These are phyloP conservation scores for Xylaria bambusicola DNA, from an alignment of 495 filamentous ascomycete genomes.

Conservation along the genomic window DNA sequence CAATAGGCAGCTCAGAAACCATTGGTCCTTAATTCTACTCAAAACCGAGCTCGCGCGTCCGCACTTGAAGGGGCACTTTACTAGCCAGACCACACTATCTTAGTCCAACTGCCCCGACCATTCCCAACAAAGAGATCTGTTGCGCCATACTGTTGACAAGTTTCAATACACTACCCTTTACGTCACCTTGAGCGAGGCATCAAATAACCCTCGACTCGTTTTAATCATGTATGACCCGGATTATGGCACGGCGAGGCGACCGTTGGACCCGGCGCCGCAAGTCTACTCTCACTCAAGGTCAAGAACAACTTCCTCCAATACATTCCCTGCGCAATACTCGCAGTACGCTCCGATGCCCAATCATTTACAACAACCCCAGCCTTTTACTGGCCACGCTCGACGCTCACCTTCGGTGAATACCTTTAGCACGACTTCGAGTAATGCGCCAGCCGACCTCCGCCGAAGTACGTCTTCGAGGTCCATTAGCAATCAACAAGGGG, in stretches of 20 bases:
- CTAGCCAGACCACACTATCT: background rate
- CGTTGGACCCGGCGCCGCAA: conserved; percentile 39
- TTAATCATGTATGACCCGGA: conserved; percentile 32
- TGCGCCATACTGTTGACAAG: background rate
- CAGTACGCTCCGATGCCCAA: conserved; percentile 30
- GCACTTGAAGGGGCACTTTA: background rate
- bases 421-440: conserved; percentile 66
- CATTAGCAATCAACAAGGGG: conserved; percentile 60
- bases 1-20: background rate
- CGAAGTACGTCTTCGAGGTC: conserved; percentile 74
- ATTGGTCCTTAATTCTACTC: background rate
- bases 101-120: background rate
- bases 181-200: background rate
- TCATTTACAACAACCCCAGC: conserved; percentile 43
- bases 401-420: conserved; percentile 74
- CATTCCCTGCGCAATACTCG: conserved; percentile 49
- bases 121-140: conserved; percentile 1
- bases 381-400: conserved; percentile 53
- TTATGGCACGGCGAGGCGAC: conserved; percentile 31
- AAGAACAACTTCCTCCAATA: conserved; percentile 63
- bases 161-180: background rate
- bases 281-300: conserved; percentile 54
- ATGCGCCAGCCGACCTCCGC: conserved; percentile 61
- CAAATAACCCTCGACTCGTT: background rate
- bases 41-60: background rate